Conservation (phyloP, 306 rosid genomes). For the Fragaria nilgerrensis region DNA sequence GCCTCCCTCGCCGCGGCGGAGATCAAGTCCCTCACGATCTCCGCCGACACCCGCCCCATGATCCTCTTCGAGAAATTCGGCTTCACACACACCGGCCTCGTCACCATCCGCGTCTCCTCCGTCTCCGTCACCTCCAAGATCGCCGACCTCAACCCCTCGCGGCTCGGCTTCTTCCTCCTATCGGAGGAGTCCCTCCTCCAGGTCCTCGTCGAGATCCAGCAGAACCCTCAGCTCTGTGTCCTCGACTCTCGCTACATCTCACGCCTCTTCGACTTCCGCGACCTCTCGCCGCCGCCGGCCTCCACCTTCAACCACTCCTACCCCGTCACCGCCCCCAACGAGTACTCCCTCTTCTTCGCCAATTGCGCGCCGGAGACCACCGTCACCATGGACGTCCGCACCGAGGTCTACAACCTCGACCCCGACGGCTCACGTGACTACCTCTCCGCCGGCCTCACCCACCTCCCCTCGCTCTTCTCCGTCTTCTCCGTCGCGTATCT, state of each 20-base stretch:
- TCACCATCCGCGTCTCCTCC: conserved; percentile 44
- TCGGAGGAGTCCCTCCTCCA: conserved; percentile 80
- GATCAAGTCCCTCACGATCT: conserved; percentile 68
- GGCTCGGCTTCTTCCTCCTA: conserved; percentile 81
- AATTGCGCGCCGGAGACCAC: conserved; percentile 65
- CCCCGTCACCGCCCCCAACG: conserved; percentile 62
- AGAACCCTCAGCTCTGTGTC: conserved; percentile 67
- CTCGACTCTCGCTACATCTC: conserved; percentile 52
- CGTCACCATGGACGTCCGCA: conserved; percentile 68
- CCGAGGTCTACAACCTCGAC: conserved; percentile 67
- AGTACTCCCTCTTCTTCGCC: conserved; percentile 74
- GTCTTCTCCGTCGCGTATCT: conserved; percentile 53
- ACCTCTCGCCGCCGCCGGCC: conserved; percentile 74
- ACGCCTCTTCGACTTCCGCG: conserved; percentile 55
- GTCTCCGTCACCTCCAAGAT: conserved; percentile 43
- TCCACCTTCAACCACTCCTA: conserved; percentile 45
- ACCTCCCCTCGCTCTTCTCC: conserved; percentile 60
- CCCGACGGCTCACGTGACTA: conserved; percentile 47
- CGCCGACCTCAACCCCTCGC: conserved; percentile 37
- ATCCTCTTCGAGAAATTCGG: conserved; percentile 87
- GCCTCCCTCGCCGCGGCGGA: conserved; percentile 51
- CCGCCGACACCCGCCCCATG: conserved; percentile 69
- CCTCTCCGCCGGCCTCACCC: conserved; percentile 84
- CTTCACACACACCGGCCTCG: conserved; percentile 76
- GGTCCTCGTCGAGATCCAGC: conserved; percentile 79